These are phyloP conservation scores for Plasmopara halstedii DNA, from an alignment of 352 stramenopile species.

Conservation along the genomic window DNA sequence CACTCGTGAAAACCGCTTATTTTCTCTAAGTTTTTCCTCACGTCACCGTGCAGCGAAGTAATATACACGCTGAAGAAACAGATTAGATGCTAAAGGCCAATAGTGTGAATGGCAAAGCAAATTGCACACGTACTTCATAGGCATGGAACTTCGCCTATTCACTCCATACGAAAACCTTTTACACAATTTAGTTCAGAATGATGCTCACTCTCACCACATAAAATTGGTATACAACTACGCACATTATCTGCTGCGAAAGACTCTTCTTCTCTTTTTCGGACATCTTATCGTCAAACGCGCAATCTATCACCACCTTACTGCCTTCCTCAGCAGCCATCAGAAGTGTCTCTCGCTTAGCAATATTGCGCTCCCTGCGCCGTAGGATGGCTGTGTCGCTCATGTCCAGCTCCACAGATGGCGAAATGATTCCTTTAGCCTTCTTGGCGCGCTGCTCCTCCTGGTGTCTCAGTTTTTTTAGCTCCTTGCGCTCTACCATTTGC, in stretches of 20 bases:
- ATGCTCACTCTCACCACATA: neutral
- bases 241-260: constrained; percentile 92
- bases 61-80: constrained; percentile 39
- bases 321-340: constrained; percentile 82
- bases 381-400: constrained; percentile 74
- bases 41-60: constrained; percentile 69
- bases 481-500: constrained; percentile 75
- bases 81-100: too few species aligned
- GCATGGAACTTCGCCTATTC: constrained; percentile 49
- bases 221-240: constrained; percentile 17
- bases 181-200: neutral
- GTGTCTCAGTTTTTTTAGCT: constrained; percentile 77
- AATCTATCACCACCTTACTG: constrained; percentile 88
- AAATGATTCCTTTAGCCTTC: constrained; percentile 16
- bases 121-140: constrained; percentile 33
- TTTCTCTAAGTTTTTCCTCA: constrained; percentile 76
- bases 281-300: constrained; percentile 92
- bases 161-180: constrained; percentile 81
- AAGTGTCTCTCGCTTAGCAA: constrained; percentile 66
- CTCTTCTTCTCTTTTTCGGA: constrained; percentile 89
- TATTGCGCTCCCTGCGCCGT: constrained; percentile 43
- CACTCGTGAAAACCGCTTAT: constrained; percentile 87
- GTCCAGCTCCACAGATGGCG: constrained; percentile 47
- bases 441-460: constrained; percentile 38
- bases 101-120: neutral